phyloP scores from a whole-genome alignment of 768 basidiomycete genomes.

The Panus rudis region DNA sequence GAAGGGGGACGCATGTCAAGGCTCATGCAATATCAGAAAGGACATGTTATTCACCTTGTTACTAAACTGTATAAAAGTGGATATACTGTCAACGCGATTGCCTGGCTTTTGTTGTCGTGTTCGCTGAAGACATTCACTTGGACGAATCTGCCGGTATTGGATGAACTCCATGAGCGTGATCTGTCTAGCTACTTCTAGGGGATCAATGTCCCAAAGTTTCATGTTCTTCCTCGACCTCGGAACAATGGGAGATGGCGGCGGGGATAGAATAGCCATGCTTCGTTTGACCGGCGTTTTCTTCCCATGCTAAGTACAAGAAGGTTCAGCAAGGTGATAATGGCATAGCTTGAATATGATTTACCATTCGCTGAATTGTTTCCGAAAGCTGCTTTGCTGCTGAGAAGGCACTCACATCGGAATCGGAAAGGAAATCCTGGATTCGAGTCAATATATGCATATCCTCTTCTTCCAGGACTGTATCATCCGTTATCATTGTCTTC shows the following conservation, averaged over 20 bases:
- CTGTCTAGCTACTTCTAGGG: slow-evolving; percentile 87
- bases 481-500: not conserved
- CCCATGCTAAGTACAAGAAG: no score
- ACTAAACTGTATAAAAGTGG: slow-evolving; percentile 79
- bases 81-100: slow-evolving; percentile 77
- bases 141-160: slow-evolving; percentile 81
- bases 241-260: not conserved
- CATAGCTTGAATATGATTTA: no score
- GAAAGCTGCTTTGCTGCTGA: not conserved
- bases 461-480: not conserved
- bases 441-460: not conserved
- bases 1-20: not conserved
- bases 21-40: not conserved
- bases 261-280: no score
- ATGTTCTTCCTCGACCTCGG: slow-evolving; percentile 67
- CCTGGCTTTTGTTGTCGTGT: slow-evolving; percentile 65
- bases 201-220: slow-evolving; percentile 80
- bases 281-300: no score
- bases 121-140: slow-evolving; percentile 84
- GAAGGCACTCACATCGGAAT: not conserved
- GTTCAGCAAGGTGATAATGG: no score
- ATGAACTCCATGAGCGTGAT: slow-evolving; percentile 86
- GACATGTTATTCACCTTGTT: slow-evolving; percentile 54
- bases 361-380: no score
- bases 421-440: not conserved